Evolutionary conservation across 108 stramenopile species (phyloP).

Genomic region (Heterococcus sp.): DNA sequence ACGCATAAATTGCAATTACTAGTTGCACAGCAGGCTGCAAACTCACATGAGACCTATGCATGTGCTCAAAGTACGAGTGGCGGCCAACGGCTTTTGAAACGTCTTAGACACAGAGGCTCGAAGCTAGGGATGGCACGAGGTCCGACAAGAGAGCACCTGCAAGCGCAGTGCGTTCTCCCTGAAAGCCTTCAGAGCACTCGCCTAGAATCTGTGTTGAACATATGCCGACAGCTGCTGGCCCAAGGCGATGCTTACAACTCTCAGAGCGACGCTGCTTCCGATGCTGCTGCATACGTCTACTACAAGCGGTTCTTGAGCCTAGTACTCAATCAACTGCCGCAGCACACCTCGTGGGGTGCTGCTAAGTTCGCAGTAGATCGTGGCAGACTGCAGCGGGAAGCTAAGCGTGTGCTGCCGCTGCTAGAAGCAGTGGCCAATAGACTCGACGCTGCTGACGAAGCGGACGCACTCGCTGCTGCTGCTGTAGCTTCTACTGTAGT

Average conservation of each 20-base stretch:
- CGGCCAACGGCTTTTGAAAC: no score
- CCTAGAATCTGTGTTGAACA: not conserved
- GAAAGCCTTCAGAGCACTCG: not conserved
- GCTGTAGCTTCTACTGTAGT: not conserved
- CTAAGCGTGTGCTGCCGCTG: not conserved
- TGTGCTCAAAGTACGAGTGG: no score
- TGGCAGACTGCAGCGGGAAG: not conserved
- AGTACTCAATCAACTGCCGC: constrained; percentile 27
- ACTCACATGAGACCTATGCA: no score
- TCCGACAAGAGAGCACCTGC: constrained; percentile 3
- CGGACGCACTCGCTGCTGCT: no score
- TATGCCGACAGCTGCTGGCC: constrained; percentile 3
- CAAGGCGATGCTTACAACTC: constrained; percentile 1
- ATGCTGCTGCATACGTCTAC: constrained; percentile 17
- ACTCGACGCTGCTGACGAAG: not conserved
- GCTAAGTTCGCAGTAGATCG: not conserved
- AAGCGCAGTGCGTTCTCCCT: constrained; percentile 2
- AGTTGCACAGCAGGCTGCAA: no score
- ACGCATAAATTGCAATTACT: no score
- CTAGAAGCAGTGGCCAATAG: not conserved
- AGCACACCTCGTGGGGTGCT: constrained; percentile 16
- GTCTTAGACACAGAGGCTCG: no score
- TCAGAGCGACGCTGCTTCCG: not conserved
- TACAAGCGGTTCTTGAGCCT: constrained; percentile 35
- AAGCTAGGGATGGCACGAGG: no score